These are phyloP conservation scores for Podosphaera fusca DNA, from an alignment of 2,329 filamentous ascomycete species.

Conservation along the genomic window DNA sequence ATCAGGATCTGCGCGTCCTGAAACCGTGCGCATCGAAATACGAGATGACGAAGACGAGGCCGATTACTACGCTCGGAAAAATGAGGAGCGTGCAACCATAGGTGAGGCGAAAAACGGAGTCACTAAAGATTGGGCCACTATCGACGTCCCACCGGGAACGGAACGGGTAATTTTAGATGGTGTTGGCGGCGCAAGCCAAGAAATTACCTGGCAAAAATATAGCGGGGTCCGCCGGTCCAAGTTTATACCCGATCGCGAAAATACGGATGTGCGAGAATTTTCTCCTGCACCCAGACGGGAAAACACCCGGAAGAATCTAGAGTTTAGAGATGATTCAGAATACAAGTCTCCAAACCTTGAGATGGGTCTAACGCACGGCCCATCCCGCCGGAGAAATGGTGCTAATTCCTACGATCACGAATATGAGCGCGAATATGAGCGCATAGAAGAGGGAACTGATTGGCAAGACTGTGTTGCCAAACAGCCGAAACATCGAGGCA, in stretches of 20 bases:
- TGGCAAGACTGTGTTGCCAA: slow-evolving; percentile 19
- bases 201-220: slow-evolving; percentile 59
- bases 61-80: slow-evolving; percentile 43
- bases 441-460: slow-evolving; percentile 28
- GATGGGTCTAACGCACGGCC: too few relatives aligned
- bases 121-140: slow-evolving; percentile 56
- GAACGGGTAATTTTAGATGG: slow-evolving; percentile 67
- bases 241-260: slow-evolving; percentile 43
- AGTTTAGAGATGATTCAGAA: too few relatives aligned
- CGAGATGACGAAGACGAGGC: slow-evolving; percentile 23
- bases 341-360: too few relatives aligned
- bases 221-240: slow-evolving; percentile 54
- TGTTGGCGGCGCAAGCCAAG: slow-evolving; percentile 47
- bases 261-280: slow-evolving; percentile 2
- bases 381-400: too few relatives aligned
- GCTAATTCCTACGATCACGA: too few relatives aligned
- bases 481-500: slow-evolving; percentile 10
- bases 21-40: slow-evolving; percentile 3
- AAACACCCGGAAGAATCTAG: too few relatives aligned
- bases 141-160: slow-evolving; percentile 68
- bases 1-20: slow-evolving; percentile 12
- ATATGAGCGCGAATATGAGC: slow-evolving; percentile 20
- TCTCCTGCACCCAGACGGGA: too few relatives aligned
- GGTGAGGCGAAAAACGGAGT: slow-evolving; percentile 54
- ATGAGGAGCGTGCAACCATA: slow-evolving; percentile 40